Evolutionary conservation across 2,329 filamentous ascomycete species (phyloP).

Genomic region (Aaosphaeria pasadenensis): DNA sequence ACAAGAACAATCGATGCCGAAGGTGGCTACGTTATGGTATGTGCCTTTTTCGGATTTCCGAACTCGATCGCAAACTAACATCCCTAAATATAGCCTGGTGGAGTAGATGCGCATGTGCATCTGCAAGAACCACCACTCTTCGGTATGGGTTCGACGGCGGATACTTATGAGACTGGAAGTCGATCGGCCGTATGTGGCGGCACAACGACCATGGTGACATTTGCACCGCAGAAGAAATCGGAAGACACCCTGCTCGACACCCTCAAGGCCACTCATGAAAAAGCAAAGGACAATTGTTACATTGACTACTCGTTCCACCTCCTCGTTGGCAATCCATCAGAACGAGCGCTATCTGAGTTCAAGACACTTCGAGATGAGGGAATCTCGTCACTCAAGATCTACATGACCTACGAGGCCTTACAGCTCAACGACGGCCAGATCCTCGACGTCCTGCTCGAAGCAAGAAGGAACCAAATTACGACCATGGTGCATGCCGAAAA

Average conservation of each 20-base stretch:
- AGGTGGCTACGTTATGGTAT: constrained; percentile 45
- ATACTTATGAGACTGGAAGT: constrained; percentile 41
- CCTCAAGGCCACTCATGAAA: constrained; percentile 42
- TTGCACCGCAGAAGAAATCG: constrained; percentile 46
- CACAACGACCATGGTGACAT: constrained; percentile 49
- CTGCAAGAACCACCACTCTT: constrained; percentile 46
- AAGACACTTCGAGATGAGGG: constrained; percentile 33
- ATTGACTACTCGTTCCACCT: constrained; percentile 47
- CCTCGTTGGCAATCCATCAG: constrained; percentile 37
- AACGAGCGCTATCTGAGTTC: constrained; percentile 33
- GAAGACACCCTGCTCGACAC: constrained; percentile 45
- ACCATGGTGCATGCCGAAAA: constrained; percentile 59
- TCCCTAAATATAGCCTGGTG: constrained; percentile 28
- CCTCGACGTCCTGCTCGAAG: constrained; percentile 37
- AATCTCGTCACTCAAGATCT: constrained; percentile 42
- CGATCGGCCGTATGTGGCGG: constrained; percentile 48
- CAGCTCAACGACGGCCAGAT: constrained; percentile 39
- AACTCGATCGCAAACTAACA: background rate
- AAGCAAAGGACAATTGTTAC: constrained; percentile 46
- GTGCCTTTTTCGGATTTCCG: background rate
- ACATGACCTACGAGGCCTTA: constrained; percentile 42
- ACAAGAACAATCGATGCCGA: constrained; percentile 41
- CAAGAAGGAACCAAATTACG: constrained; percentile 45
- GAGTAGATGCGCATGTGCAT: constrained; percentile 49
- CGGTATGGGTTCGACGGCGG: constrained; percentile 39